These are phyloP conservation scores for Polychytrium aggregatum DNA, from an alignment of 192 early-diverging fungal species.

Conservation along the genomic window DNA sequence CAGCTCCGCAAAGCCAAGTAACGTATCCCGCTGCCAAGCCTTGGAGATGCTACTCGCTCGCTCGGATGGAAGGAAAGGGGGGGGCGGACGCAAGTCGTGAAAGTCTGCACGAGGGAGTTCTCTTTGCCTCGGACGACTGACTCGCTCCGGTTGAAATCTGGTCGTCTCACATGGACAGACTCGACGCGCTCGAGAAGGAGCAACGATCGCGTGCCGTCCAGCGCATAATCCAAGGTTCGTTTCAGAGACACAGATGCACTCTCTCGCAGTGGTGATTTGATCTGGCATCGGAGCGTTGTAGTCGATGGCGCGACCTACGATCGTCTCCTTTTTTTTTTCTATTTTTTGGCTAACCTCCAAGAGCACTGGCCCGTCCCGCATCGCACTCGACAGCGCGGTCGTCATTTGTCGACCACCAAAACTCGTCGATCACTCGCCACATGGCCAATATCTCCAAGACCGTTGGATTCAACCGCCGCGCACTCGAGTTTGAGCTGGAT, in stretches of 20 bases:
- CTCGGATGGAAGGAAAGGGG: not conserved
- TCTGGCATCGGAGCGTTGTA: not conserved
- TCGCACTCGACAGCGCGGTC: conserved; percentile 14
- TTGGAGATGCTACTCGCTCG: not conserved
- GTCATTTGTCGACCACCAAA: conserved; percentile 16
- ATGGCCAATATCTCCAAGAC: conserved; percentile 8
- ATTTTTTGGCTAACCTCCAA: not conserved
- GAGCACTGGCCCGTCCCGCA: conserved; percentile 1
- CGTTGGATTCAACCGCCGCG: conserved; percentile 16
- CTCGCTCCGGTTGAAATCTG: conserved; percentile 12
- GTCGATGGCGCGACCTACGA: not conserved
- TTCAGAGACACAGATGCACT: not conserved
- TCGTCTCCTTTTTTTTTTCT: too few relatives aligned
- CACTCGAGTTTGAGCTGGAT: too few relatives aligned
- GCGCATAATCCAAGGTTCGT: conserved; percentile 33
- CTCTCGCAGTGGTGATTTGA: not conserved
- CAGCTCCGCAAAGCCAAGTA: not conserved
- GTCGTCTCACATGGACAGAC: conserved; percentile 8
- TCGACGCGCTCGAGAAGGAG: conserved; percentile 31
- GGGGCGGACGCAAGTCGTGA: too few relatives aligned
- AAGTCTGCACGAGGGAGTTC: too few relatives aligned
- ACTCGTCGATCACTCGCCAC: conserved; percentile 5
- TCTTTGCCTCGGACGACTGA: too few relatives aligned
- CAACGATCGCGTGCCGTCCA: conserved; percentile 20
- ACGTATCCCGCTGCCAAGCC: not conserved